Evolutionary conservation across 352 stramenopile species (phyloP).

Genomic region (Phytophthora quininea): DNA sequence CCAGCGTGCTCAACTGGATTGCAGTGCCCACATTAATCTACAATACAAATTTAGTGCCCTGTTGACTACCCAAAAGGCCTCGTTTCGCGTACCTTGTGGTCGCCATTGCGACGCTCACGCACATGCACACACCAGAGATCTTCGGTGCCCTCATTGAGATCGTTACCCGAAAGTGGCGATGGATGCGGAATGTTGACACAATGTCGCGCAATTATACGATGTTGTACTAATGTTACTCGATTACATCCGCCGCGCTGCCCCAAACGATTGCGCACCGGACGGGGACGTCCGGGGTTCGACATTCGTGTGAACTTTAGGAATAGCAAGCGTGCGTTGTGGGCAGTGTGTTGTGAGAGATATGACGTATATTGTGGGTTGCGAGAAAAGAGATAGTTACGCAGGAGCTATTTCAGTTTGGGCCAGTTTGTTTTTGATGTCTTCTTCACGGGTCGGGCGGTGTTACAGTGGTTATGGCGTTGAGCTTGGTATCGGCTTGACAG

Average conservation of each 20-base stretch:
- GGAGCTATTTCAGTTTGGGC: not conserved
- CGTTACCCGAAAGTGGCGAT: too few relatives aligned
- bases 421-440: not conserved
- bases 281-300: not conserved
- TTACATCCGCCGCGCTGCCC: not conserved
- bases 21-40: too few relatives aligned
- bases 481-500: conserved; percentile 9
- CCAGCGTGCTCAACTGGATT: too few relatives aligned
- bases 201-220: not conserved
- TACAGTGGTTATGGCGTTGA: not conserved
- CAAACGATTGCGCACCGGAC: not conserved
- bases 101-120: too few relatives aligned
- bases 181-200: too few relatives aligned
- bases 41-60: too few relatives aligned
- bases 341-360: not conserved
- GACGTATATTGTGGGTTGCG: not conserved
- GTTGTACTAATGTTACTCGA: not conserved
- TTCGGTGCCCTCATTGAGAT: too few relatives aligned
- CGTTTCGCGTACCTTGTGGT: too few relatives aligned
- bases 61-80: too few relatives aligned
- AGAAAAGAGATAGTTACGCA: not conserved
- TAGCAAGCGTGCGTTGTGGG: not conserved
- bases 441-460: not conserved
- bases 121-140: too few relatives aligned
- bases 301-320: not conserved